Evolutionary conservation across 208 protist species (phyloP), one percentile per base, ranked within the genome.

Genomic region (Naegleria fowleri): DNA sequence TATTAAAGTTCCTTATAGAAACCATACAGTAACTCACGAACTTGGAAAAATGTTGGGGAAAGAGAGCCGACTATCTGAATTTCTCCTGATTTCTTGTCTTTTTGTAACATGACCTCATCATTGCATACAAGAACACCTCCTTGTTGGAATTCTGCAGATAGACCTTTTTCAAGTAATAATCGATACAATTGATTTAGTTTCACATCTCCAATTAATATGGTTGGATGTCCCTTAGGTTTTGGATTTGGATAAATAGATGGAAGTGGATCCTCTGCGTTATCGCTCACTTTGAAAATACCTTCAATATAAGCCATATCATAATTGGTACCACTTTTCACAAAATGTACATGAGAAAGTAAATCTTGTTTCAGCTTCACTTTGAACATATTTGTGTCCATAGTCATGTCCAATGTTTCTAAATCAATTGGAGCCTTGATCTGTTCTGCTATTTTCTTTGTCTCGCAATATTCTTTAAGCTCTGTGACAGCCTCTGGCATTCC

Each of bases 171-270:
- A 3, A 36, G 4, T 36, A 90, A 79, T 29, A 90, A n/a, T 38
- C 48, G 13, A 36, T 51, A 36, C 11, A 90, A 79, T 83, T 67
- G 29, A n/a, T 29, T 52, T 7, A 90, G 48, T 36, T 90, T 90
- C 13, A 79, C 2, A 79, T 90, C 87, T n/a, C 87, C 87, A 90
- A 90, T 90, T 11, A 90, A 83, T 4, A 90, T 79, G 22, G 87
- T 75, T 33, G 59, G 22, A 79, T 90, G 87, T 19, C 86, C 86
- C 9, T 36, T 79, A 36, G 67, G 67, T n/a, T 48, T 43, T 36
- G 41, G 13, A 33, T 29, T 58, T 39, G 22, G 22, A 38, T 33
- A 13, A 39, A 88, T 88, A 2, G 25, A 58, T 22, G 41, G 39
- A 29, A 58, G 5, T 22, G 40, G 13, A 19, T 41, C 38, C 16